Evolutionary conservation across 257 asterid genomes (phyloP), one percentile per base, ranked within the genome.

Genomic region (Gardenia jasminoides): DNA sequence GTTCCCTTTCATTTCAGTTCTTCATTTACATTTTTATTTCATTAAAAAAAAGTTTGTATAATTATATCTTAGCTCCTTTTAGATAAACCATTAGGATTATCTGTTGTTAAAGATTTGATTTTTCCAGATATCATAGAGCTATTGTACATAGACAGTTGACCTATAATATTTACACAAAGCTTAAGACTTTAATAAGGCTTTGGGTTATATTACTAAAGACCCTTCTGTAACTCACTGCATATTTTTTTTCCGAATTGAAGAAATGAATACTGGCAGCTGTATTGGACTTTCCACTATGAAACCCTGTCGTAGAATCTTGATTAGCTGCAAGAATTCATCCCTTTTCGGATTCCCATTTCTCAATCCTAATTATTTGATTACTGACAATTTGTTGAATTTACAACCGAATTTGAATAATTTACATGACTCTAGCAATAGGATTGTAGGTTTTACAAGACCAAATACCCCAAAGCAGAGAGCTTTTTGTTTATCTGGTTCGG

Each of bases 401-500:
- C 93, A 75, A 74, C 77, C 83, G 50, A 85, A 74, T 80, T 48
- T 79, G 17, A 54, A 47, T 84, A 64, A 68, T 81, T 79, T 82
- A 71, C 76, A 75, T 78, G 36, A 82, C 68, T 82, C 6, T 81
- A 70, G 76, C 17, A 81, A 66, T 78, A 86, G 66, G 61, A 46
- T 67, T 54, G 73, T 84, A 79, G 84, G 88, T 31, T 80, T 84
- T 86, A 88, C 80, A 68, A 82, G 83, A 67, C 86, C 76, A 31
- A 33, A 81, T 67, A 80, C 70, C 79, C 58, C 81, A 84, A 86
- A 90, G 76, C 87, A 79, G 91, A 76, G 82, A 22, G 80, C 56
- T 88, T 90, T 89, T 89, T 79, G 83, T 85, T 78, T 81, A 54
- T 86, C 90, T 50, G 88, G 85, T 90, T 89, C 89, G 36, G 80